Conservation (phyloP, 345 rosid species). For the Carallia brachiata region DNA sequence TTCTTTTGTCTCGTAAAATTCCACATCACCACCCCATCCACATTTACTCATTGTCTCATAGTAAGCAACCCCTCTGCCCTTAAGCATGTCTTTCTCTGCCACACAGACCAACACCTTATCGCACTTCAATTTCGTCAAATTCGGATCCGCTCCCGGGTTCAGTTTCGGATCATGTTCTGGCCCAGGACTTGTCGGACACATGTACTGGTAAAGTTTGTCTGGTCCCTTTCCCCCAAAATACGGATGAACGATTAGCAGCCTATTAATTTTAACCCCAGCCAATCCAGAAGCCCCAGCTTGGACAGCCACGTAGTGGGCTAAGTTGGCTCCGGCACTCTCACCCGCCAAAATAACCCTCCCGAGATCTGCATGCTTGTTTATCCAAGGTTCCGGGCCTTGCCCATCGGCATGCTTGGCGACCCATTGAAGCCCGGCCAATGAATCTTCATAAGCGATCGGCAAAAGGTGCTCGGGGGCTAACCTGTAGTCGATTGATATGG, state of each 20-base stretch:
- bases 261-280: conserved; percentile 7
- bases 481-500: conserved; percentile 20
- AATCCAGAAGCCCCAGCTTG: conserved; percentile 19
- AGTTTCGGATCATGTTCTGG: conserved; percentile 43
- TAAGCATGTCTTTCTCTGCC: conserved; percentile 23
- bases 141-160: conserved; percentile 40
- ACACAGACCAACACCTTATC: conserved; percentile 40
- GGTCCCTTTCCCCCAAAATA: conserved; percentile 46
- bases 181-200: conserved; percentile 38
- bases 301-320: conserved; percentile 23
- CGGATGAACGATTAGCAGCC: conserved; percentile 20
- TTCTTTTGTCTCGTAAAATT: conserved; percentile 10
- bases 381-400: conserved; percentile 28
- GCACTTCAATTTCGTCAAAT: conserved; percentile 37
- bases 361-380: conserved; percentile 20
- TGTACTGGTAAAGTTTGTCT: conserved; percentile 21
- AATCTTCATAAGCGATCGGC: conserved; percentile 22
- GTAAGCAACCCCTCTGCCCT: conserved; percentile 12
- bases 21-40: conserved; percentile 17
- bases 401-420: conserved; percentile 13
- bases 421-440: conserved; percentile 18
- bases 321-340: conserved; percentile 25
- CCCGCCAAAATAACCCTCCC: conserved; percentile 17
- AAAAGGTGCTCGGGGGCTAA: conserved; percentile 21
- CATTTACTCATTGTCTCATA: conserved; percentile 9